Percentiles rank a stretch among this genome's conserved stretches.
These are phyloP conservation scores for Macaranga tanarius DNA, from an alignment of 441 rosid genomes.

Conservation along the genomic window DNA sequence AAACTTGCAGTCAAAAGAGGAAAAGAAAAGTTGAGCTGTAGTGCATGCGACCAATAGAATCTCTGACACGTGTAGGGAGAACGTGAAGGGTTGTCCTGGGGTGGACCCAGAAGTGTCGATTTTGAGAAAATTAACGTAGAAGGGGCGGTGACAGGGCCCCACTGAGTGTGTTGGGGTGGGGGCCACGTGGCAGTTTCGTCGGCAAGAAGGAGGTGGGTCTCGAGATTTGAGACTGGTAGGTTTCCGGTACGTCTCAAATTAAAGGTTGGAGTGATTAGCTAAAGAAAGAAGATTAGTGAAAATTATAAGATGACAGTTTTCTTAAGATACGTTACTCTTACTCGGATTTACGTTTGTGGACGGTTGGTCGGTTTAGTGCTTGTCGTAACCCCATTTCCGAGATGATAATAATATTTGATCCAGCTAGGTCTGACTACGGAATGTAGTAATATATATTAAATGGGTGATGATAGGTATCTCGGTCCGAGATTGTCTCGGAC, in stretches of 20 bases:
- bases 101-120: conserved; percentile 36
- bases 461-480: no score
- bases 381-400: background rate
- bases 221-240: conserved; percentile 23
- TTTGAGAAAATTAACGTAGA: conserved; percentile 13
- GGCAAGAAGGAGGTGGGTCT: background rate
- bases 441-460: no score
- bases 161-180: background rate
- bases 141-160: conserved; percentile 42
- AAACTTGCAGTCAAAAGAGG: conserved; percentile 16
- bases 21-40: conserved; percentile 13
- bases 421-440: no score
- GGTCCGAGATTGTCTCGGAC: no score
- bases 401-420: background rate
- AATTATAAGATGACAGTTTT: background rate
- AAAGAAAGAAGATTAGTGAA: no score
- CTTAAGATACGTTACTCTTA: conserved; percentile 17
- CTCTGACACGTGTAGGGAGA: conserved; percentile 30
- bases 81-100: conserved; percentile 23
- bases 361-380: conserved; percentile 37
- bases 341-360: conserved; percentile 23
- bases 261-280: no score
- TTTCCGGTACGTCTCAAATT: background rate
- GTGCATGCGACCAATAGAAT: conserved; percentile 9
- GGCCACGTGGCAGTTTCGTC: conserved; percentile 26